Base-by-base conservation (phyloP, 805 yeast genomes). In the Isabelozyma heimii region DNA sequence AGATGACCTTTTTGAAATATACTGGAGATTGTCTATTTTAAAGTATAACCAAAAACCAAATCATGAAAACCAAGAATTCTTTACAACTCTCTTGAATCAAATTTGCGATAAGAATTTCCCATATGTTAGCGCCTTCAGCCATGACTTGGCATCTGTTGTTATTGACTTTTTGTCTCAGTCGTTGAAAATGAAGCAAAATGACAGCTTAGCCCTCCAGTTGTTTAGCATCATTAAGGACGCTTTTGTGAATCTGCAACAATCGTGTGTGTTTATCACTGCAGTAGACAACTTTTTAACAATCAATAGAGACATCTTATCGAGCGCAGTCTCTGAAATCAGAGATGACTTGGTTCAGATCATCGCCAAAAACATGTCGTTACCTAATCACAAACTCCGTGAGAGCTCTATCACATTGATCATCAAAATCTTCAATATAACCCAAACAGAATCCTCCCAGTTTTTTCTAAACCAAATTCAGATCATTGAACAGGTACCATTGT, bases 401-500 rank as follows among this genome's bases (percentile, higher is more conserved):
- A 69, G 61, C 14, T 70, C 91, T 1, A 67, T 85, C n/a, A 67
- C 74, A n/a, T 60, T 83, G 35, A 56, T 85, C 5, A 61, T 64
- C 3, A 58, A 66, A 0, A 54, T 75, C 10, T 46, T 63, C 30
- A 63, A 61, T 13, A 48, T 30, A 9, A 30, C 48, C 12, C 69
- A 67, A 8, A 30, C 10, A 30, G 35, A 30, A 10, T 60, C 71
- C 13, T 75, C 81, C 2, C 61, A 62, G 2, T 55, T 78, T 13
- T 55, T 78, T 13, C 53, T 85, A n/a, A 66, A 73, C 28, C 81
- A 79, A 45, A 79, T 85, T 51, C 67, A 75, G 45, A 58, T 80
- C 2, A 79, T 91, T 43, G 97, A 90, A 62, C 81, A 83, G 49
- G 77, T 85, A 6, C 96, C 96, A 0, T 72, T 85, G 45, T 79